A percentile compares a stretch with the other conserved stretches of the same genome.
phyloP scores from a whole-genome alignment of 257 asterid genomes.

The Ballota nigra region DNA sequence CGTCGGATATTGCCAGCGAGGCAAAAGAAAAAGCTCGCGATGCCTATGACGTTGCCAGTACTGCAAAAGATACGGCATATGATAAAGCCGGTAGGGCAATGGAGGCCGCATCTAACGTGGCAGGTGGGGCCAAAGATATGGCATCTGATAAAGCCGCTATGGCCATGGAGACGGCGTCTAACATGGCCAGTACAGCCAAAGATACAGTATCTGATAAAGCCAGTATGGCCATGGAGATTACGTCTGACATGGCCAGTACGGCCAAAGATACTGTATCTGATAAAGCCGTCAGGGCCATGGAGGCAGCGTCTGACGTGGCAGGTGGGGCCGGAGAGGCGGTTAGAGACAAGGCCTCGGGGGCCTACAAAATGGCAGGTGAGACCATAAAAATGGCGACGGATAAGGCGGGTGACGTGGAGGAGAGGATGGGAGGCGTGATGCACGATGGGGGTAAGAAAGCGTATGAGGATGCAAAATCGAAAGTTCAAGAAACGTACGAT shows the following conservation, averaged over 20 bases:
- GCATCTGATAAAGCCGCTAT: not conserved
- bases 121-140: not conserved
- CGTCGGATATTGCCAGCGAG: conserved; percentile 24
- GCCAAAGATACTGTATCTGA: too few species aligned
- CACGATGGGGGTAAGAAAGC: conserved; percentile 26
- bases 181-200: too few species aligned
- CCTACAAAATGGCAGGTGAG: not conserved
- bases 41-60: conserved; percentile 21
- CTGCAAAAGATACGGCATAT: too few species aligned
- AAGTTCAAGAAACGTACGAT: conserved; percentile 22
- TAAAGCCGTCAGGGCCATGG: not conserved
- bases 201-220: too few species aligned
- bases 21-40: conserved; percentile 24
- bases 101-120: not conserved
- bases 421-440: not conserved
- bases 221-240: too few species aligned
- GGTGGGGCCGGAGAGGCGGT: conserved; percentile 8
- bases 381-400: conserved; percentile 32
- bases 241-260: conserved; percentile 1
- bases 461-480: conserved; percentile 33
- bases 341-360: conserved; percentile 16
- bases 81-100: too few species aligned
- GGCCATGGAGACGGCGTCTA: too few species aligned
- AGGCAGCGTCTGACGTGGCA: not conserved
- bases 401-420: not conserved